Percentiles rank a stretch among this genome's conserved stretches.
phyloP scores from a whole-genome alignment of 495 filamentous ascomycete species.

The Talaromyces thailandensis region DNA sequence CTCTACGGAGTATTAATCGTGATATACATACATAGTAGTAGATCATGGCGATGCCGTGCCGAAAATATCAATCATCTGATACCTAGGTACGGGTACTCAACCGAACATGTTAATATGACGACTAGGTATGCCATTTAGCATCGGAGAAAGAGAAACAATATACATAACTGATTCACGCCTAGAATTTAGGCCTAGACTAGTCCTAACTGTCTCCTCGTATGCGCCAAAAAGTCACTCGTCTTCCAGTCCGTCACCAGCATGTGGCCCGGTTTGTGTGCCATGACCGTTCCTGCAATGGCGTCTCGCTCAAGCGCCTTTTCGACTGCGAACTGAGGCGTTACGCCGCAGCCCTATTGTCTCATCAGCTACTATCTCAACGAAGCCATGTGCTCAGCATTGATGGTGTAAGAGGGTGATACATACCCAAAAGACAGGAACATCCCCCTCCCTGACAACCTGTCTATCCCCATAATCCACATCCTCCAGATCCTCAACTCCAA shows the following conservation, averaged over 20 bases:
- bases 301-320: constrained; percentile 22
- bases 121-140: no score
- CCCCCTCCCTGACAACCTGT: constrained; percentile 22
- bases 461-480: constrained; percentile 37
- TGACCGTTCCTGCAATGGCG: constrained; percentile 36
- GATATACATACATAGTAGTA: background rate
- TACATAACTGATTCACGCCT: background rate
- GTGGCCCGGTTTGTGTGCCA: constrained; percentile 46
- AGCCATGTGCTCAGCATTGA: no score
- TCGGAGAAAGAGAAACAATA: background rate
- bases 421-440: constrained; percentile 44
- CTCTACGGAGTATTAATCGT: background rate
- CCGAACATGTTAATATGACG: background rate
- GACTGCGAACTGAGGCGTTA: constrained; percentile 50
- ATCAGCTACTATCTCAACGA: background rate
- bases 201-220: background rate
- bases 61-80: background rate
- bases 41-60: background rate
- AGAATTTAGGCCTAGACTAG: background rate
- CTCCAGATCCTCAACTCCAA: constrained; percentile 38
- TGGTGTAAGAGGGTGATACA: background rate
- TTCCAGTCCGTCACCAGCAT: constrained; percentile 44
- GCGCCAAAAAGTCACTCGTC: background rate
- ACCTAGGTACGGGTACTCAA: background rate
- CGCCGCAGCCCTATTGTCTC: constrained; percentile 37